Conservation (phyloP, 1,284 basidiomycete genomes). For the Cutaneotrichosporon cyanovorans region DNA sequence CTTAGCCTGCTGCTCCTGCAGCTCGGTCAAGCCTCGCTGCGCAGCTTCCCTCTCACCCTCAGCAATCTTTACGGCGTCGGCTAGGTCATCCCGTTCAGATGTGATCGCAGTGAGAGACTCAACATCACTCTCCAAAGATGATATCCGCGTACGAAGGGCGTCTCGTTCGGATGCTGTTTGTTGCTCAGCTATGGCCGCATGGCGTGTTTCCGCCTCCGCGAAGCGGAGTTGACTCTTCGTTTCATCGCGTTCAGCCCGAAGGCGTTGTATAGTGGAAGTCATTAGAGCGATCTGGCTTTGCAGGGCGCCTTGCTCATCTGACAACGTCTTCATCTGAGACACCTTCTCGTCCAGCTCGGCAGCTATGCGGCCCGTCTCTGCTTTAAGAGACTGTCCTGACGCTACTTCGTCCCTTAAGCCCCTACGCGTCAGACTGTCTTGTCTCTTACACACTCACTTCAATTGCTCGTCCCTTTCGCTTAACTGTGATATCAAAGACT, state of each 20-base stretch:
- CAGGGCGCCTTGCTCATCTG: neutral
- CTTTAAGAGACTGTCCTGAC: neutral
- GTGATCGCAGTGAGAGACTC: too few relatives aligned
- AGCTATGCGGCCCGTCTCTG: slow-evolving; percentile 14
- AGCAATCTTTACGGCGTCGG: neutral
- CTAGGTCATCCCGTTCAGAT: too few relatives aligned
- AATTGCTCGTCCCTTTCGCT: neutral
- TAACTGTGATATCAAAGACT: neutral
- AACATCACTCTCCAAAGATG: too few relatives aligned
- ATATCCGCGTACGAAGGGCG: neutral
- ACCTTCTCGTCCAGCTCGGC: slow-evolving; percentile 10
- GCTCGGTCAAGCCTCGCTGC: neutral
- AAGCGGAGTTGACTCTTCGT: slow-evolving; percentile 7
- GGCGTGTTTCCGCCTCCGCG: slow-evolving; percentile 5
- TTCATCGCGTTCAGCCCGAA: slow-evolving; percentile 15
- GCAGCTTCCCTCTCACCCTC: slow-evolving; percentile 5
- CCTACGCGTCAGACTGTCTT: too few relatives aligned
- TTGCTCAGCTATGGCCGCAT: neutral
- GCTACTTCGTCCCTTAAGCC: too few relatives aligned
- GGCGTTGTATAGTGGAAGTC: slow-evolving; percentile 11
- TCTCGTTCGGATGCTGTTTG: neutral
- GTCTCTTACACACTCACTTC: neutral
- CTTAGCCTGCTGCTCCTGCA: slow-evolving; percentile 5
- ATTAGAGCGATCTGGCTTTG: slow-evolving; percentile 4
- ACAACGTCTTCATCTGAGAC: neutral